These are phyloP conservation scores for Tetradesmus lagerheimii DNA, from an alignment of 139 green algal species.

Conservation along the genomic window DNA sequence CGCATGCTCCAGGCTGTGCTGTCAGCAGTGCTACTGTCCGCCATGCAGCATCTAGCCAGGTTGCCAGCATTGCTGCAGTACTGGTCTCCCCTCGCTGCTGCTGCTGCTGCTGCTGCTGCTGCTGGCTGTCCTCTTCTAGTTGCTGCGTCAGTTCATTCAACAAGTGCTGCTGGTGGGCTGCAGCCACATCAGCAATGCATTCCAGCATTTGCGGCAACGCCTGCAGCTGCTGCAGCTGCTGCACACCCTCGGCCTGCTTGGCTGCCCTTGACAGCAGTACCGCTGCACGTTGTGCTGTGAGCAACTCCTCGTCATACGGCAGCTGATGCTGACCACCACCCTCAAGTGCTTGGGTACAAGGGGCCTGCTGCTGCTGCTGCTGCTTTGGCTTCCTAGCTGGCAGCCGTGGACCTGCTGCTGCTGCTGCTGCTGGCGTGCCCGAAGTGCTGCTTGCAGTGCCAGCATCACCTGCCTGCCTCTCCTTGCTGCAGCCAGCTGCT, in stretches of 20 bases:
- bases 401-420: not conserved
- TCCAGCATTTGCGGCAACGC: slow-evolving; percentile 22
- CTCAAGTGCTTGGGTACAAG: not conserved
- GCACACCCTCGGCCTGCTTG: slow-evolving; percentile 17
- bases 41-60: slow-evolving; percentile 46
- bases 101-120: not conserved
- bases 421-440: slow-evolving; percentile 18
- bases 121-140: not conserved
- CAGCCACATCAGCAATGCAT: not conserved
- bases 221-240: slow-evolving; percentile 29
- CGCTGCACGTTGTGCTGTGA: slow-evolving; percentile 29
- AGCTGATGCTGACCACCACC: not conserved
- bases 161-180: not conserved
- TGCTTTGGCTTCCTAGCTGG: not conserved
- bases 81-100: not conserved
- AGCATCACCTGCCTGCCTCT: not conserved
- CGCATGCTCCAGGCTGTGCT: not conserved
- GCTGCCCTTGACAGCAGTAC: slow-evolving; percentile 31
- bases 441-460: not conserved
- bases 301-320: not conserved
- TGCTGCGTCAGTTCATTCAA: not conserved
- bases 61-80: not conserved
- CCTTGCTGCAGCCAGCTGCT: not conserved
- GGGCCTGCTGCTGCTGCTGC: not conserved
- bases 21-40: slow-evolving; percentile 49